Evolutionary conservation across 768 basidiomycete genomes (phyloP).

Genomic region (Lactarius sp.): DNA sequence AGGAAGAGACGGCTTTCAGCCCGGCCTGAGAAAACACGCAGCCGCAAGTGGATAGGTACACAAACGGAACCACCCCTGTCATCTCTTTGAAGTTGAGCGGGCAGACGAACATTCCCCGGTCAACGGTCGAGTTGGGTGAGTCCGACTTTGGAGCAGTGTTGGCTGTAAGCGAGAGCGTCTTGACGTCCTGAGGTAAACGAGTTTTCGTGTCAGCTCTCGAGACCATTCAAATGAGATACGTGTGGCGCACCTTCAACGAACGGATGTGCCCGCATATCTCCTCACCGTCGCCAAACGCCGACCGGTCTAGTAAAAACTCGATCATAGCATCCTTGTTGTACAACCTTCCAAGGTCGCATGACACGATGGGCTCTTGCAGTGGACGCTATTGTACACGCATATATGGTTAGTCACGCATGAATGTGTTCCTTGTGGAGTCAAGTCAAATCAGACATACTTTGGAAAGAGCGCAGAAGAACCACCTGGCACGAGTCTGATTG

Average conservation of each 20-base stretch:
- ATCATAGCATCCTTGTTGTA: slow-evolving; percentile 96
- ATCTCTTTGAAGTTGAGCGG: slow-evolving; percentile 91
- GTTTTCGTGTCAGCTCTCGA: neutral
- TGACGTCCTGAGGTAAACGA: slow-evolving; percentile 63
- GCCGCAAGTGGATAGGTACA: slow-evolving; percentile 81
- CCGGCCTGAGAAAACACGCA: slow-evolving; percentile 89
- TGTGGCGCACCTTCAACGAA: slow-evolving; percentile 69
- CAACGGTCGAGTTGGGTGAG: slow-evolving; percentile 39
- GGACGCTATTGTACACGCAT: slow-evolving; percentile 47
- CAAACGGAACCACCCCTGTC: slow-evolving; percentile 86
- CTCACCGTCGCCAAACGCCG: slow-evolving; percentile 85
- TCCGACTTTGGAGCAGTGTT: slow-evolving; percentile 50
- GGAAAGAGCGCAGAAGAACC: slow-evolving; percentile 93
- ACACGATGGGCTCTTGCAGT: slow-evolving; percentile 86
- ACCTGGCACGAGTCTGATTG: slow-evolving; percentile 80
- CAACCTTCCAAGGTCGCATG: slow-evolving; percentile 87
- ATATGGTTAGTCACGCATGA: neutral
- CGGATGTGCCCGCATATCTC: slow-evolving; percentile 90
- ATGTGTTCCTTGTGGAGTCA: neutral
- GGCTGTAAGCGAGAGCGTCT: slow-evolving; percentile 71
- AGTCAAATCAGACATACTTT: slow-evolving; percentile 55
- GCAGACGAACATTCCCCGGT: slow-evolving; percentile 74
- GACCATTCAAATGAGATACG: neutral
- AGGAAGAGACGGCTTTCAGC: slow-evolving; percentile 57
- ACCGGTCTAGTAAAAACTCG: slow-evolving; percentile 80